Percentiles rank a stretch among this genome's conserved stretches.
phyloP scores from a whole-genome alignment of 768 basidiomycete species.

The Lactarius psammicola region DNA sequence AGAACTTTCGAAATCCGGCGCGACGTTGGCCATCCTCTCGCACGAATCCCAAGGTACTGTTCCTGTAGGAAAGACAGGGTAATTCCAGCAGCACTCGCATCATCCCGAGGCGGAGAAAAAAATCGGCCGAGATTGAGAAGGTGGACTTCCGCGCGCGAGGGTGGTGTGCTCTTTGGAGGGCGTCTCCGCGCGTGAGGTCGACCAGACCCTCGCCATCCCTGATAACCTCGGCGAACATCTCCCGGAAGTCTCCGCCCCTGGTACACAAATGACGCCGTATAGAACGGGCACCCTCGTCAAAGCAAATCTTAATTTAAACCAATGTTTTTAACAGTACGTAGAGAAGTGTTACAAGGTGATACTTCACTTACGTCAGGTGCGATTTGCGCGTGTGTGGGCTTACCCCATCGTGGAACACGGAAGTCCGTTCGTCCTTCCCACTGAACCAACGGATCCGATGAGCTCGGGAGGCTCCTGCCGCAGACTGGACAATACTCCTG shows the following conservation, averaged over 20 bases:
- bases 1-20: too few species aligned
- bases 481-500: too few species aligned
- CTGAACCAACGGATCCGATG: too few species aligned
- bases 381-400: neutral
- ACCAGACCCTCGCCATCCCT: constrained; percentile 66
- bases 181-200: constrained; percentile 60
- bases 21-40: too few species aligned
- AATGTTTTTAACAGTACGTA: neutral
- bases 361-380: neutral
- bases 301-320: constrained; percentile 1
- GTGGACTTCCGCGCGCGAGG: constrained; percentile 72
- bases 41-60: too few species aligned
- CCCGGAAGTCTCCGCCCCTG: constrained; percentile 38
- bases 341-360: constrained; percentile 6
- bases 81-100: too few species aligned
- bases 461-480: too few species aligned
- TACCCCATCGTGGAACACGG: too few species aligned
- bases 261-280: constrained; percentile 8
- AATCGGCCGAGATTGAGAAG: constrained; percentile 86
- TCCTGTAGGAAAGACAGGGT: too few species aligned
- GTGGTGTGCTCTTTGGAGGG: constrained; percentile 88
- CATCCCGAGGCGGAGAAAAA: too few species aligned
- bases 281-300: too few species aligned
- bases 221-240: constrained; percentile 66
- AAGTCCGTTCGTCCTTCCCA: too few species aligned